Base-by-base conservation (phyloP, 139 green algal genomes). In the Tetradesmus lagerheimii region DNA sequence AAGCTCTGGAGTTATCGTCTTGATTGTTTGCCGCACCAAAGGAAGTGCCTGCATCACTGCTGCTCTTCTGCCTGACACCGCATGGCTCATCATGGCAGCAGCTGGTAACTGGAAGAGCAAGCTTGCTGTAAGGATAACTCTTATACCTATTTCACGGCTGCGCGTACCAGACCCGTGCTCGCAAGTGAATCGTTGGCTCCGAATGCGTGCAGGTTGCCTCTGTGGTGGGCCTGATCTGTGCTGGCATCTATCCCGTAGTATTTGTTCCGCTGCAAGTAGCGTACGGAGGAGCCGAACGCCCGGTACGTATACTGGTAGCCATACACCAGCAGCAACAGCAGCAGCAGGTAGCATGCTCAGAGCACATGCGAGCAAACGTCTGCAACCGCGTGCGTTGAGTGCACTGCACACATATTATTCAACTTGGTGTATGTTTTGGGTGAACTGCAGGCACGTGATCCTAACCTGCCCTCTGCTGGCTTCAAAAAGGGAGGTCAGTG, bases 231-330 rank as follows among this genome's bases (percentile, higher is more conserved):
- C 76, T 94, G 23, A 88, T 94, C 14, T 87, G 90, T 47, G 84
- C 53, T 3, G 90, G 45, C 6, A 50, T 94, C 4, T 92, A 93
- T 38, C 92, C 92, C 1, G 64, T 90, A 0, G 92, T 92, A 2
- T 35, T 92, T 41, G 75, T 91, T 47, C 92, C 92, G 9, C 81
- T 94, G 5, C 85, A 91, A 37, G 92, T 89, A 62, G 74, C 88
- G 1, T 86, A 91, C 53, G 79, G 64, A 37, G 79, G 88, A 39
- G 74, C 53, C 50, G 62, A 87, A 34, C 80, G 64, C 14, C 79
- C 79, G 62, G 88, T 87, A 39, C 39, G 86, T 9, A 83, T 41
- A 66, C 31, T 34, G 76, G 38, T 9, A 43, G 11, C 12, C 41
- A 37, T 71, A 27, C 25, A 29, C 8, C 29, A 47, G 5, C 80